Conservation (phyloP, 2,329 filamentous ascomycete genomes). For the Calonectria hawksworthii region DNA sequence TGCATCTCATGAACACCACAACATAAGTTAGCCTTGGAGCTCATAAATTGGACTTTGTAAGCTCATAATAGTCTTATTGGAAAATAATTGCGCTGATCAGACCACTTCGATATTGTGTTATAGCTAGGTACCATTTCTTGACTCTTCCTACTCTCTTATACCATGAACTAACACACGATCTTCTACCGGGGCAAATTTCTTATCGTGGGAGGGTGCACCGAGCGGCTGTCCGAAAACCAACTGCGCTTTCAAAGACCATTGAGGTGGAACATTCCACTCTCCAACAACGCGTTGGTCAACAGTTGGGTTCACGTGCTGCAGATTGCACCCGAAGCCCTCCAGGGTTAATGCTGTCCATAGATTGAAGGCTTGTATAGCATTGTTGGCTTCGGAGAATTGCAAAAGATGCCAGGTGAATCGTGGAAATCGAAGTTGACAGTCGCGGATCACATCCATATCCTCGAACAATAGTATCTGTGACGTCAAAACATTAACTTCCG, state of each 20-base stretch:
- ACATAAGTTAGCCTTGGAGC: not conserved
- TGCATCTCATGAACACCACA: too few relatives aligned
- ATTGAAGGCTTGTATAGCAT: not conserved
- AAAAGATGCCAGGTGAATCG: not conserved
- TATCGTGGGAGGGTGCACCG: not conserved
- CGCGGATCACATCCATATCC: constrained; percentile 3
- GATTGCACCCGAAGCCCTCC: not conserved
- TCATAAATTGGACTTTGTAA: not conserved
- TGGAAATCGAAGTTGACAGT: not conserved
- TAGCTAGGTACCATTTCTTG: not conserved
- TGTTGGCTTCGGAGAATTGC: not conserved
- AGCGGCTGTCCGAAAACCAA: not conserved
- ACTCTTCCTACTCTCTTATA: not conserved
- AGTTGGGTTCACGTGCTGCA: not conserved
- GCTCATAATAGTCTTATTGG: not conserved
- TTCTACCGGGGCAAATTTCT: not conserved
- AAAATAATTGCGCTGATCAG: not conserved
- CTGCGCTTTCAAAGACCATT: not conserved
- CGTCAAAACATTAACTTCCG: too few relatives aligned
- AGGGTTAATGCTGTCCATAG: not conserved
- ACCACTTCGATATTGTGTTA: not conserved
- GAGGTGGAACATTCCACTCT: not conserved
- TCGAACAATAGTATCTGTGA: not conserved
- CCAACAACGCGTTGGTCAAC: not conserved
- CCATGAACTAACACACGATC: not conserved